Evolutionary conservation across 257 asterid genomes (phyloP), one percentile per base, ranked within the genome.

Genomic region (Rehmannia glutinosa): DNA sequence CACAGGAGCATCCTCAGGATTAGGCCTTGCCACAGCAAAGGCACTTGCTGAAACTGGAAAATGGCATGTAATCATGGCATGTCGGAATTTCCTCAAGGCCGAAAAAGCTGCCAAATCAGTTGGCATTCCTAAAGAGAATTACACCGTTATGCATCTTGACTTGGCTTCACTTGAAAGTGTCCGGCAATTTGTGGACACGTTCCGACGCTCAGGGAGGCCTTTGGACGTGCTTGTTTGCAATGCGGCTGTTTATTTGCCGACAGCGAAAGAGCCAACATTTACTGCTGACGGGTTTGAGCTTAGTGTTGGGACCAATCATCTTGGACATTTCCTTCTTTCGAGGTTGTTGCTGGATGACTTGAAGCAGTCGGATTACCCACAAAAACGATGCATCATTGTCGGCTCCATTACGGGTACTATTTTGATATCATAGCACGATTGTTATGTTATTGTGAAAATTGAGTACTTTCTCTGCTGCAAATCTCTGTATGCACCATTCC

Each of bases 41-140:
- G 84, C 97, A 4, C 80, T 90, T 3, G 82, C 87, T 1, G 97
- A 90, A 7, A 82, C 88, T 16, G 96, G 96, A 32, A 87, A 90
- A 76, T 90, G 96, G 97, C 91, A 90, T 5, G 91, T 90, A 6
- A 82, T 84, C 65, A 87, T 90, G 97, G 97, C 93, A 6, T 90
- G 97, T 80, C 79, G 97, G 64, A 79, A 87, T 72, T 90, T 90
- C 78, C 97, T 90, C 62, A 90, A 90, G 84, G 89, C 95, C 0
- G 94, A 83, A 68, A 88, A 74, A 77, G 97, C 96, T 0, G 97
- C 97, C 2, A 90, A 81, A 58, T 60, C 91, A 1, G 77, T 49
- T 13, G 97, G 97, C 47, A 90, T 90, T 21, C 51, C 86, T 9
- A 87, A 80, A 32, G 97, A 85, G 64, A 85, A 79, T 71, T 87